phyloP scores from a whole-genome alignment of 805 yeast genomes.

The Barnettozyma californica region DNA sequence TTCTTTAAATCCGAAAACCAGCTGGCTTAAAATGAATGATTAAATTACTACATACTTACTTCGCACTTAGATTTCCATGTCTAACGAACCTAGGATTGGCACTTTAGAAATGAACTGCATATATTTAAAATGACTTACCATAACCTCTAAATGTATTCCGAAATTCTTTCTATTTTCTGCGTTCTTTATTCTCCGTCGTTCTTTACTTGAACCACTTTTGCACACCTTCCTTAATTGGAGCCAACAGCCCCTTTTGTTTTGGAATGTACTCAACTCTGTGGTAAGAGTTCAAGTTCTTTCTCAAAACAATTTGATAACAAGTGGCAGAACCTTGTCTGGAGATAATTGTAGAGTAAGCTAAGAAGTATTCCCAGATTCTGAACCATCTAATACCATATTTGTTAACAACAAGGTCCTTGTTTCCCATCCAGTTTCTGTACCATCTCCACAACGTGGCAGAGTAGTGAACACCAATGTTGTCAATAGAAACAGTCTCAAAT shows the following conservation, averaged over 20 bases:
- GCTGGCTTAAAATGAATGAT: not conserved
- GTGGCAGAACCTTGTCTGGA: conserved; percentile 93
- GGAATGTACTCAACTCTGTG: conserved; percentile 82
- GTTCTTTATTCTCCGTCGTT: not conserved
- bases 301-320: conserved; percentile 83
- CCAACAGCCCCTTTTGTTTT: conserved; percentile 64
- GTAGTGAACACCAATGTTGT: conserved; percentile 89
- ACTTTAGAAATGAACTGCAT: not conserved
- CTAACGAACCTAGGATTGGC: not conserved
- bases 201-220: conserved; percentile 47
- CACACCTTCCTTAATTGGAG: conserved; percentile 48
- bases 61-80: not conserved
- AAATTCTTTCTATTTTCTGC: not conserved
- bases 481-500: conserved; percentile 77
- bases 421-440: conserved; percentile 91
- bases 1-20: not conserved
- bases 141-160: not conserved
- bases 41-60: not conserved
- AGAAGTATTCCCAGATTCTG: conserved; percentile 89
- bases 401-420: conserved; percentile 67
- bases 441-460: conserved; percentile 89
- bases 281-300: conserved; percentile 82
- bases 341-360: conserved; percentile 74
- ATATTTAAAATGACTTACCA: not conserved
- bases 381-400: conserved; percentile 88